Percentiles rank a stretch among this genome's conserved stretches.
These are phyloP conservation scores for Endotrypanum monterogeii DNA, from an alignment of 208 protist species.

Conservation along the genomic window DNA sequence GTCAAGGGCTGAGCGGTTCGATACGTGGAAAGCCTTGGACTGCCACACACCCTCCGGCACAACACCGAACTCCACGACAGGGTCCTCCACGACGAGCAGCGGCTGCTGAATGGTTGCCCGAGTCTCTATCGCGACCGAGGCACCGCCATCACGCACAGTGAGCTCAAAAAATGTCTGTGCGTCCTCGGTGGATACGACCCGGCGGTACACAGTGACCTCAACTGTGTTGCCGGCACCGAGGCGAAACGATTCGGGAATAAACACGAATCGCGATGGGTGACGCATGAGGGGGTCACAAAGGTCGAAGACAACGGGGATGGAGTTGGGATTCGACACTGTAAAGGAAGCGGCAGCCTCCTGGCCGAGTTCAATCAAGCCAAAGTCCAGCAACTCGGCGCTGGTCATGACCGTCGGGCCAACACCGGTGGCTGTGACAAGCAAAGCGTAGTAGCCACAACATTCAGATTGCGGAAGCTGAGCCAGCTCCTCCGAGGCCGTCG, in stretches of 20 bases:
- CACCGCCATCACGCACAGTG: slow-evolving; percentile 72
- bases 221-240: slow-evolving; percentile 79
- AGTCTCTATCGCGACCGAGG: slow-evolving; percentile 78
- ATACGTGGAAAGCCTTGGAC: slow-evolving; percentile 56
- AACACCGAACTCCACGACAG: slow-evolving; percentile 70
- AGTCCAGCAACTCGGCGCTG: slow-evolving; percentile 83
- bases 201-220: slow-evolving; percentile 89
- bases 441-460: slow-evolving; percentile 32
- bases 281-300: slow-evolving; percentile 78
- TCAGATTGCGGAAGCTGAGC: slow-evolving; percentile 57
- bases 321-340: slow-evolving; percentile 89
- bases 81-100: slow-evolving; percentile 56
- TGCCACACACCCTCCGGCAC: slow-evolving; percentile 79
- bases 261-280: slow-evolving; percentile 83
- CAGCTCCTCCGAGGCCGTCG: slow-evolving; percentile 36
- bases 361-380: slow-evolving; percentile 84
- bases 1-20: slow-evolving; percentile 80
- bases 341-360: slow-evolving; percentile 76
- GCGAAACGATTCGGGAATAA: slow-evolving; percentile 69
- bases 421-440: slow-evolving; percentile 57
- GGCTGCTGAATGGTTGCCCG: slow-evolving; percentile 82
- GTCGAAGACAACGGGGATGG: slow-evolving; percentile 74
- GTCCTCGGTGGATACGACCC: slow-evolving; percentile 72
- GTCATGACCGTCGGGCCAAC: slow-evolving; percentile 77
- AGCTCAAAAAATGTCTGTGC: slow-evolving; percentile 90